Conservation (phyloP, 495 filamentous ascomycete species). For the Aspergillus coremiiformis region DNA sequence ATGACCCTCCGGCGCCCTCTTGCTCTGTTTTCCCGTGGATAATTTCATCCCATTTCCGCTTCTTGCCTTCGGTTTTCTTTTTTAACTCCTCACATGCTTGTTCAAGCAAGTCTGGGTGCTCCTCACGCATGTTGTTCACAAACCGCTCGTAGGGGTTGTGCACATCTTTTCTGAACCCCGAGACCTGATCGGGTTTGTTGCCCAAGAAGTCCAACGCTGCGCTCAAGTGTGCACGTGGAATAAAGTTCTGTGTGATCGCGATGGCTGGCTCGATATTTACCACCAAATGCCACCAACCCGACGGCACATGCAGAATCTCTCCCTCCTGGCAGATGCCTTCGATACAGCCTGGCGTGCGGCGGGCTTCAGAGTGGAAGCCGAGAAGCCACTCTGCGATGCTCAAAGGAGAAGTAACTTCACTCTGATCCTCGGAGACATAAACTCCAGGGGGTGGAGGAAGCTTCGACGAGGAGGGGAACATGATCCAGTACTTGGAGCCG, state of each 20-base stretch:
- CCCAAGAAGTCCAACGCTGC: slow-evolving; percentile 75
- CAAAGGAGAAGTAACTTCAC: slow-evolving; percentile 88
- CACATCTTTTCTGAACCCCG: slow-evolving; percentile 72
- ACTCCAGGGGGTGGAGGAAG: slow-evolving; percentile 74
- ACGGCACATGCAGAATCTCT: slow-evolving; percentile 88
- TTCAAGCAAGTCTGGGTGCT: slow-evolving; percentile 58
- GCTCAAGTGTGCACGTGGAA: slow-evolving; percentile 66
- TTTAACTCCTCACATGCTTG: slow-evolving; percentile 58
- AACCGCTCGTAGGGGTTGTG: slow-evolving; percentile 70
- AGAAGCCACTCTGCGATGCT: slow-evolving; percentile 96
- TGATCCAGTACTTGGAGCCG: slow-evolving; percentile 97
- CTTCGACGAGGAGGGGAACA: slow-evolving; percentile 65
- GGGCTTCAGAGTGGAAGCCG: slow-evolving; percentile 82
- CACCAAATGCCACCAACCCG: slow-evolving; percentile 95
- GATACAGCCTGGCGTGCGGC: slow-evolving; percentile 65
- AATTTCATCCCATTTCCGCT: slow-evolving; percentile 80
- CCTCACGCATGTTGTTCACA: slow-evolving; percentile 55
- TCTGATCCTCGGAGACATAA: slow-evolving; percentile 83
- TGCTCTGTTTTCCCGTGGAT: slow-evolving; percentile 42
- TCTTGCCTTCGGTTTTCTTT: slow-evolving; percentile 53
- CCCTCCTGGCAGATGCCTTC: slow-evolving; percentile 85
- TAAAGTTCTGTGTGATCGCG: slow-evolving; percentile 94
- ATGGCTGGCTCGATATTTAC: slow-evolving; percentile 79
- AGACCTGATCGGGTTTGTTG: slow-evolving; percentile 76
- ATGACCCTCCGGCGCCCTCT: slow-evolving; percentile 34